Conservation (phyloP, 805 yeast species). For the Blastobotrys parvus region DNA sequence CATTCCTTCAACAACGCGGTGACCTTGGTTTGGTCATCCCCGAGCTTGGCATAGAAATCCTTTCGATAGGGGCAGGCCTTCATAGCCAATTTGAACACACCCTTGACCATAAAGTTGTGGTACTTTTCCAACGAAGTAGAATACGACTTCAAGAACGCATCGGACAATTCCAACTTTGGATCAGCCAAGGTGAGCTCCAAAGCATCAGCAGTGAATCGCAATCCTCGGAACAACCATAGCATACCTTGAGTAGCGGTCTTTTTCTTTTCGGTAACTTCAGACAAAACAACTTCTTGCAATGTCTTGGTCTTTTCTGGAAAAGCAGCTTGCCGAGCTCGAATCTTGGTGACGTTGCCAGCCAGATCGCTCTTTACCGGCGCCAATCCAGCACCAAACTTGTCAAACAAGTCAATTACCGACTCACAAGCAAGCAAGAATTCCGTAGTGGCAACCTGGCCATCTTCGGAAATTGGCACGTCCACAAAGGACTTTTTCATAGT, state of each 20-base stretch:
- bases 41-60: constrained; percentile 76
- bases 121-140: constrained; percentile 68
- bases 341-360: constrained; percentile 77
- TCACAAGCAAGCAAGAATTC: constrained; percentile 78
- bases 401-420: constrained; percentile 74
- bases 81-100: constrained; percentile 89
- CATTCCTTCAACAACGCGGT: constrained; percentile 55
- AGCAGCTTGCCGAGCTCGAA: constrained; percentile 55
- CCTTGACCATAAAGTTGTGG: constrained; percentile 75
- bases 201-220: constrained; percentile 85
- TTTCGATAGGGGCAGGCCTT: constrained; percentile 88
- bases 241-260: constrained; percentile 87
- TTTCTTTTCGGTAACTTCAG: constrained; percentile 57
- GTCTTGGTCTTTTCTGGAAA: constrained; percentile 59
- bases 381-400: constrained; percentile 77
- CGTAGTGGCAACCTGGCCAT: constrained; percentile 59
- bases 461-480: constrained; percentile 58
- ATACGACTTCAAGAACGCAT: constrained; percentile 80
- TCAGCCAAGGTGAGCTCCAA: constrained; percentile 69
- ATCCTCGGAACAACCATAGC: constrained; percentile 73
- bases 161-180: constrained; percentile 56
- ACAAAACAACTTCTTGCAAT: constrained; percentile 66
- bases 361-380: constrained; percentile 78
- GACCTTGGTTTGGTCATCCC: constrained; percentile 53
- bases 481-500: constrained; percentile 63